Evolutionary conservation across 2,329 filamentous ascomycete species (phyloP), one percentile per base, ranked within the genome.

Genomic region (Bipolaris cookei): DNA sequence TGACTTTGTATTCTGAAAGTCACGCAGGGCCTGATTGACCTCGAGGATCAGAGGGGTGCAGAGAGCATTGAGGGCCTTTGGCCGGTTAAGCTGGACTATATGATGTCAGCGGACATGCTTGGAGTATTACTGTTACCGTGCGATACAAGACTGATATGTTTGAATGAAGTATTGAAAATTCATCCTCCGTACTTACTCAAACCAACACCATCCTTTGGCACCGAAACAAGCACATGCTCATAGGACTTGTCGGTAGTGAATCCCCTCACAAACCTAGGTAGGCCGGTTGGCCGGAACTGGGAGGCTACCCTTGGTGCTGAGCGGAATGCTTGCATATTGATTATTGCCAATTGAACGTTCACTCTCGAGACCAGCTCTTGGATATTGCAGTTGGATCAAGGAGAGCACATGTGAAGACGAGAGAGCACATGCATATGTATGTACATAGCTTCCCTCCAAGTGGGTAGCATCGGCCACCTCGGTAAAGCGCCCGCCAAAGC

Each of bases 41-140:
- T 99, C 95, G 66, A 81, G 83, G 76, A 99, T 97, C 48, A 99
- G 87, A 8, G 94, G 92, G 6, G 91, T 95, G 79, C 86, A 94
- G 63, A 99, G 87, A 43, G 95, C 95, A 77, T 99, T 99, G 72
- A 97, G 88, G 42, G 94, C 92, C 83, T 96, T 97, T 62, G 95
- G 95, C 42, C 95, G 90, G 84, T 96, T 92, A 64, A 99, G 83
- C 13, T 92, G 95, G 72, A 98, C 94, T 97, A 67, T 53, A 42
- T 39, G 37, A 10, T 32, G 48, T 67, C 51, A 70, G 64, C 35
- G 32, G 10, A 21, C 14, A 34, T 20, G 13, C 3, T 39, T 20
- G 18, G 14, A 48, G 5, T 2, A 4, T 16, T 21, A 4, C 34
- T 16, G 2, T 32, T 41, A 6, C 8, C 16, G 25, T 20, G 16